Percentiles rank a stretch among this genome's conserved stretches.
These are phyloP conservation scores for Lactifluus rugatus DNA, from an alignment of 768 basidiomycete genomes.

Conservation along the genomic window DNA sequence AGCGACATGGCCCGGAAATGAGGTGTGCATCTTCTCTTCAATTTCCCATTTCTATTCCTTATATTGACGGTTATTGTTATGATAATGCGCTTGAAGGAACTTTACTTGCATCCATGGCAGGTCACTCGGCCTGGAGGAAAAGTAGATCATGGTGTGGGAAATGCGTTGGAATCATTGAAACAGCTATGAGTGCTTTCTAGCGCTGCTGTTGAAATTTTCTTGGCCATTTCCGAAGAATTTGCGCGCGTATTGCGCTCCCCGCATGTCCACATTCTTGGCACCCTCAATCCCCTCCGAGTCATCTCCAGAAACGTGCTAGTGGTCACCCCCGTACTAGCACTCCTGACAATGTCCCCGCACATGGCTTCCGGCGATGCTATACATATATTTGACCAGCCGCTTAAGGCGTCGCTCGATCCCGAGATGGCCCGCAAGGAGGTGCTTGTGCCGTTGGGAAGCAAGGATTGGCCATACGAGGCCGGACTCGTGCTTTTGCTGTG, in stretches of 20 bases:
- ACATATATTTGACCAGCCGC: slow-evolving; percentile 71
- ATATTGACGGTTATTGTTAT: too few species aligned
- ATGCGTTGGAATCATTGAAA: too few species aligned
- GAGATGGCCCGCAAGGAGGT: slow-evolving; percentile 35
- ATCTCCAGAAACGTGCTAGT: slow-evolving; percentile 55
- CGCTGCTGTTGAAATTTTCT: neutral
- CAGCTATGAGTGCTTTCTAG: neutral
- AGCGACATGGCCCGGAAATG: too few species aligned
- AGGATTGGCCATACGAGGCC: slow-evolving; percentile 70
- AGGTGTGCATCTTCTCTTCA: too few species aligned
- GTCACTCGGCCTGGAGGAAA: too few species aligned
- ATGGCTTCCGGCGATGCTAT: slow-evolving; percentile 62
- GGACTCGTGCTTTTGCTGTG: slow-evolving; percentile 40
- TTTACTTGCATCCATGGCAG: too few species aligned
- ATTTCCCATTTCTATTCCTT: too few species aligned
- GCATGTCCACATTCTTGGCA: slow-evolving; percentile 48
- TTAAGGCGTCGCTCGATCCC: too few species aligned
- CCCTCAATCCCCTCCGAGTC: slow-evolving; percentile 60
- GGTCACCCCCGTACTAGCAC: slow-evolving; percentile 70
- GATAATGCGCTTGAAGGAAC: too few species aligned
- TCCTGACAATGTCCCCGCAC: slow-evolving; percentile 46
- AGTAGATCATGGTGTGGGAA: too few species aligned
- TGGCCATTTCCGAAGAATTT: slow-evolving; percentile 67
- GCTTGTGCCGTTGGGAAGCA: slow-evolving; percentile 49
- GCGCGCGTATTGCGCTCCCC: slow-evolving; percentile 49